phyloP scores from a whole-genome alignment of 345 rosid genomes.

The Syzygium aromaticum region DNA sequence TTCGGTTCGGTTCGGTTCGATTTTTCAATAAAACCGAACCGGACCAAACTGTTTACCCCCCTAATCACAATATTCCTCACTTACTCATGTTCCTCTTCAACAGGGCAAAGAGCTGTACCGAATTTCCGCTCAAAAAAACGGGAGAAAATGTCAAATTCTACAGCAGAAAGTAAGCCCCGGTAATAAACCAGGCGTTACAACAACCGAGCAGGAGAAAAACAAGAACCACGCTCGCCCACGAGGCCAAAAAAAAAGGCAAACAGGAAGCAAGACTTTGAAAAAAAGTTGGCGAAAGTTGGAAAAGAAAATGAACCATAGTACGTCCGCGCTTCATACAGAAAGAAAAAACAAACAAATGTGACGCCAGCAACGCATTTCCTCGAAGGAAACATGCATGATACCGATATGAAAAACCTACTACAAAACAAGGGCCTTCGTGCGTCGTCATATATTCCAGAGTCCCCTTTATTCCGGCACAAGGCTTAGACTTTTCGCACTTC shows the following conservation, averaged over 20 bases:
- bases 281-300: not conserved
- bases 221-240: not conserved
- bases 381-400: not conserved
- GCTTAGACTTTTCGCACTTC: not conserved
- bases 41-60: too few relatives aligned
- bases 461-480: not conserved
- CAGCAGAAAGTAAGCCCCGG: not conserved
- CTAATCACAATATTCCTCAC: not conserved
- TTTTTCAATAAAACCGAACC: too few relatives aligned
- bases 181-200: not conserved
- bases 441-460: not conserved
- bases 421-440: not conserved
- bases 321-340: not conserved
- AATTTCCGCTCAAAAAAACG: not conserved
- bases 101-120: not conserved
- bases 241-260: not conserved
- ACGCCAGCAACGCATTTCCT: not conserved
- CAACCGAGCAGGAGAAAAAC: not conserved
- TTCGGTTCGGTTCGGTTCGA: too few relatives aligned
- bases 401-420: not conserved
- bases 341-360: not conserved
- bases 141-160: not conserved
- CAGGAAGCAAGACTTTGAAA: not conserved
- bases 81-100: not conserved
- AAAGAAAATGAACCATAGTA: not conserved